These are phyloP conservation scores for Filobasidium floriforme DNA, from an alignment of 768 basidiomycete species.

Conservation along the genomic window DNA sequence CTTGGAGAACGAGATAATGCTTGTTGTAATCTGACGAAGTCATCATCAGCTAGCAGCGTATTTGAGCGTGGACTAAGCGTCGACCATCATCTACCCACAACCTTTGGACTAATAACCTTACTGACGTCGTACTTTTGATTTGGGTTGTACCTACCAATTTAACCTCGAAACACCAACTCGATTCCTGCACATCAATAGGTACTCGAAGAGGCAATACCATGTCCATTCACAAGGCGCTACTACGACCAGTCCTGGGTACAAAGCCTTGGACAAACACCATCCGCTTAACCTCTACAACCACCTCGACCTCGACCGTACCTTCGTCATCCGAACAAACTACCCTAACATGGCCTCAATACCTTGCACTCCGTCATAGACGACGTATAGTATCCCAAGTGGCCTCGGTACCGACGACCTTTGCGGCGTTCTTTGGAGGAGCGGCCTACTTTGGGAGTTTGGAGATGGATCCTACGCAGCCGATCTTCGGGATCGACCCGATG, in stretches of 20 bases:
- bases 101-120: no score
- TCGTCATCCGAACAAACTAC: neutral
- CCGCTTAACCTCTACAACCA: slow-evolving; percentile 18
- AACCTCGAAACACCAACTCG: no score
- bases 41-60: no score
- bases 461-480: slow-evolving; percentile 39
- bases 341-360: slow-evolving; percentile 43
- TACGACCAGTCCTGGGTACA: slow-evolving; percentile 12
- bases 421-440: slow-evolving; percentile 35
- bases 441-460: slow-evolving; percentile 41
- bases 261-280: neutral
- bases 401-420: slow-evolving; percentile 38
- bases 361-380: slow-evolving; percentile 33
- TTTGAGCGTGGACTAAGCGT: neutral
- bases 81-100: no score
- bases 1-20: no score
- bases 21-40: no score
- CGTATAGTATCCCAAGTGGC: slow-evolving; percentile 35
- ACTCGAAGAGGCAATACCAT: neutral
- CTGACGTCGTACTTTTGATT: no score
- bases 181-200: no score
- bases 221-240: slow-evolving; percentile 6
- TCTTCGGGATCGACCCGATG: slow-evolving; percentile 44
- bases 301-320: slow-evolving; percentile 10
- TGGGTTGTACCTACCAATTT: no score